phyloP scores from a whole-genome alignment of 2,329 filamentous ascomycete species.

The Aspergillus intermedius region DNA sequence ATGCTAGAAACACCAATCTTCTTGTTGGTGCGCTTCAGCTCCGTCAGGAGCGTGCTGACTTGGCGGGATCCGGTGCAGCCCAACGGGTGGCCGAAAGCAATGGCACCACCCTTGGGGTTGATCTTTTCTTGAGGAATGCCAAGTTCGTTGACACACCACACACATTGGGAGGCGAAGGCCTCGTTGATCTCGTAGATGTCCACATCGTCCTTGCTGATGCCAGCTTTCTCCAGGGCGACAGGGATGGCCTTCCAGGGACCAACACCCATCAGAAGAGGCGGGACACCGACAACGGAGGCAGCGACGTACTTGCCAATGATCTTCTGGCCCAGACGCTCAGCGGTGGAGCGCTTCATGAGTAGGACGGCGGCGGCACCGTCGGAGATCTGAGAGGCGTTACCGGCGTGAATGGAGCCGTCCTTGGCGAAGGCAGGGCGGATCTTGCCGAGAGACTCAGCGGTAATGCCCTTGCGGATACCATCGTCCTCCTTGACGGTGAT shows the following conservation, averaged over 20 bases:
- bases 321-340: slow-evolving; percentile 76
- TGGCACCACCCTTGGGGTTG: slow-evolving; percentile 94
- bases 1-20: slow-evolving; percentile 89
- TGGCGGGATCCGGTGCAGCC: slow-evolving; percentile 92
- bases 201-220: slow-evolving; percentile 79
- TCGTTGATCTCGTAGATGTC: slow-evolving; percentile 99
- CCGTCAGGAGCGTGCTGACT: slow-evolving; percentile 84
- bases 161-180: slow-evolving; percentile 90
- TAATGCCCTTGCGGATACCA: slow-evolving; percentile 78
- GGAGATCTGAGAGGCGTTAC: slow-evolving; percentile 91
- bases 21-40: slow-evolving; percentile 76
- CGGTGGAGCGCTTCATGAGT: slow-evolving; percentile 89
- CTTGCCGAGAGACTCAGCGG: slow-evolving; percentile 80
- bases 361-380: slow-evolving; percentile 93
- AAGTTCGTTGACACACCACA: slow-evolving; percentile 89
- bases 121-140: slow-evolving; percentile 78
- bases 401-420: slow-evolving; percentile 88
- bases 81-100: slow-evolving; percentile 91
- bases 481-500: slow-evolving; percentile 82
- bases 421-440: slow-evolving; percentile 86
- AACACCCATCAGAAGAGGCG: slow-evolving; percentile 90
- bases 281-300: slow-evolving; percentile 78
- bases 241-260: slow-evolving; percentile 96
- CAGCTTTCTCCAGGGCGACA: slow-evolving; percentile 79
- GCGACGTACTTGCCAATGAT: slow-evolving; percentile 91